These are phyloP conservation scores for Nidularia pulvinata DNA, from an alignment of 768 basidiomycete species.

Conservation along the genomic window DNA sequence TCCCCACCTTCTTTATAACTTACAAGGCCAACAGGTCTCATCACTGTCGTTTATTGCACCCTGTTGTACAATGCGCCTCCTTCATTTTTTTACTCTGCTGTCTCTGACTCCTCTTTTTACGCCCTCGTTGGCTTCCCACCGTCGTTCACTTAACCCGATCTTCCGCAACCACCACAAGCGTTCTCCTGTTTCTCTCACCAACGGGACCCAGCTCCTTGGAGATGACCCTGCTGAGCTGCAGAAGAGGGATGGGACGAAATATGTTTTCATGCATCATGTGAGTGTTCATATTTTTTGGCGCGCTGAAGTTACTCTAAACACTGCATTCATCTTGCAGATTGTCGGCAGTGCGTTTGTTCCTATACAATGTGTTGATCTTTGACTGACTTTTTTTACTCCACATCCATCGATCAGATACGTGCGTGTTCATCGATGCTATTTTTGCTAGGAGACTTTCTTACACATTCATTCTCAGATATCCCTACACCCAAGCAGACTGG, in stretches of 20 bases:
- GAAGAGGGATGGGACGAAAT: slow-evolving; percentile 42
- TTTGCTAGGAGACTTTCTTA: background rate
- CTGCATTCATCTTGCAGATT: slow-evolving; percentile 22
- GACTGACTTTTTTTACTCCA: background rate
- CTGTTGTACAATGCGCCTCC: too few species aligned
- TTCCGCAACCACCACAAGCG: slow-evolving; percentile 8
- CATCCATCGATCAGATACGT: slow-evolving; percentile 35
- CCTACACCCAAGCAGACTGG: slow-evolving; percentile 38
- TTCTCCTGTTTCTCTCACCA: slow-evolving; percentile 8
- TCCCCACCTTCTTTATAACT: too few species aligned
- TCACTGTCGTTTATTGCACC: too few species aligned
- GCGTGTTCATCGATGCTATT: slow-evolving; percentile 7
- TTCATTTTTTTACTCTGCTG: too few species aligned
- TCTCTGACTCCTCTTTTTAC: too few species aligned
- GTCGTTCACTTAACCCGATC: background rate
- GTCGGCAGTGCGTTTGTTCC: slow-evolving; percentile 40
- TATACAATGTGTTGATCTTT: background rate
- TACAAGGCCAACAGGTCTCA: too few species aligned
- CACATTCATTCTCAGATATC: slow-evolving; percentile 23
- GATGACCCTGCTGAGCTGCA: slow-evolving; percentile 23
- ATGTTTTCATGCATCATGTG: slow-evolving; percentile 54
- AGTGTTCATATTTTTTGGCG: slow-evolving; percentile 9
- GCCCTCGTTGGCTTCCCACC: background rate
- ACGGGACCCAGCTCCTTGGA: slow-evolving; percentile 6
- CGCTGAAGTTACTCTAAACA: background rate